phyloP scores from a whole-genome alignment of 148 eudicot species.

The Talinum fruticosum region DNA sequence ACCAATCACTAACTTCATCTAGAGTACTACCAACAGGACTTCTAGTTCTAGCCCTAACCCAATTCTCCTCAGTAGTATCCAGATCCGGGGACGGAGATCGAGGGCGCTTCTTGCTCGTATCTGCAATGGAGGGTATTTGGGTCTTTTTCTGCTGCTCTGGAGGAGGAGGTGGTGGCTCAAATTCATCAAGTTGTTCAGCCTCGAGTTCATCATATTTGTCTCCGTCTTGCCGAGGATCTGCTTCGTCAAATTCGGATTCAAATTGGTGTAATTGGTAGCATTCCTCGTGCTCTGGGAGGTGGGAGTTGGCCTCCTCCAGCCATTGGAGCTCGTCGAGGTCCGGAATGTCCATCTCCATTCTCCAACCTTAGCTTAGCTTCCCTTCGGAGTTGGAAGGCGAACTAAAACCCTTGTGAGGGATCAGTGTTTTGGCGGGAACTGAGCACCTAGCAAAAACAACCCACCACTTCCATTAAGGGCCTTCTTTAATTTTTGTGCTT shows the following conservation, averaged over 20 bases:
- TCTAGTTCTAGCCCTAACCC: slow-evolving; percentile 25
- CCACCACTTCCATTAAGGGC: too few species aligned
- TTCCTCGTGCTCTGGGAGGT: slow-evolving; percentile 37
- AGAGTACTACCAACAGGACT: slow-evolving; percentile 1
- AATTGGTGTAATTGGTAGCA: slow-evolving; percentile 24
- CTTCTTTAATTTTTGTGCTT: too few species aligned
- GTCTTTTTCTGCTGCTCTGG: slow-evolving; percentile 20
- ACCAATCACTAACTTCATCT: slow-evolving; percentile 29
- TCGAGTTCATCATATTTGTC: slow-evolving; percentile 10
- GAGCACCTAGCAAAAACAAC: too few species aligned
- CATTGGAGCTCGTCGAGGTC: slow-evolving; percentile 77
- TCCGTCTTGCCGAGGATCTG: not conserved
- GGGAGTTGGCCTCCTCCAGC: slow-evolving; percentile 78
- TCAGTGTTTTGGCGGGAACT: not conserved
- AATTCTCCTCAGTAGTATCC: slow-evolving; percentile 8
- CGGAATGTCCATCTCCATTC: slow-evolving; percentile 51
- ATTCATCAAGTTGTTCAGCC: slow-evolving; percentile 19
- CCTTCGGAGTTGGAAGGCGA: not conserved
- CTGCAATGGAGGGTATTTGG: slow-evolving; percentile 1
- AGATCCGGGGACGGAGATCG: slow-evolving; percentile 27
- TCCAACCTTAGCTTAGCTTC: not conserved
- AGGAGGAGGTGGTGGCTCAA: slow-evolving; percentile 20
- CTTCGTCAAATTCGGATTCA: not conserved
- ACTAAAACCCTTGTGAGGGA: not conserved
- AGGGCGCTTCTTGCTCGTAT: slow-evolving; percentile 37